Conservation (phyloP, 345 rosid genomes). For the Schrenkiella parvula region DNA sequence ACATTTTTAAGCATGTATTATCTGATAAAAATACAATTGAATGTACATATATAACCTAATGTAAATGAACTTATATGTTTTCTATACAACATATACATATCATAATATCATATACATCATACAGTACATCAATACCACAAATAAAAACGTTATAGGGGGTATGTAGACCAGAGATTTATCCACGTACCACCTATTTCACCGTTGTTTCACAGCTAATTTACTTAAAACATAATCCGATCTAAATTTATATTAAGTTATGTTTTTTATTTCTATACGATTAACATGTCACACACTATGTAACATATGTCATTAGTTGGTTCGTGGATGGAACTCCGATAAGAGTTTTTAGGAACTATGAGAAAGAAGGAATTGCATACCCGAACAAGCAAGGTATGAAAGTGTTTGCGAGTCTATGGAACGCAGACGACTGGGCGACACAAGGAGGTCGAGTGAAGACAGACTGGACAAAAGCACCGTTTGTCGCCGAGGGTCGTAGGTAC, state of each 20-base stretch:
- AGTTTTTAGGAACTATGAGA: conserved; percentile 54
- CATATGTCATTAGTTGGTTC: conserved; percentile 49
- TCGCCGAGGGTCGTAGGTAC: conserved; percentile 44
- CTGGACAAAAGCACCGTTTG: conserved; percentile 57
- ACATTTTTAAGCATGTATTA: too few species aligned
- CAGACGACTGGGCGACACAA: conserved; percentile 72
- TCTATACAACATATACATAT: background rate
- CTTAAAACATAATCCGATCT: background rate
- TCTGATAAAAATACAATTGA: too few species aligned
- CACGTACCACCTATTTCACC: background rate
- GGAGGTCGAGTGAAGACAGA: conserved; percentile 66
- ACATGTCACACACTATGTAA: background rate
- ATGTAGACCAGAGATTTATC: background rate
- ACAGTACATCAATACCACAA: background rate
- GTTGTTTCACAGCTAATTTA: background rate
- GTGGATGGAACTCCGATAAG: conserved; percentile 56
- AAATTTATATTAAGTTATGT: background rate
- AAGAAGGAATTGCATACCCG: conserved; percentile 54
- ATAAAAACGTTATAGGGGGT: background rate
- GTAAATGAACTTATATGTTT: background rate
- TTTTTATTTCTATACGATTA: background rate
- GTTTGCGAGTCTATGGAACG: conserved; percentile 68
- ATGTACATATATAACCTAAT: background rate
- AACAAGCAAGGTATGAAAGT: conserved; percentile 72
- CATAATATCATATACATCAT: background rate